Evolutionary conservation across 331 rosid genomes (phyloP).

Genomic region (Cydonia oblonga): DNA sequence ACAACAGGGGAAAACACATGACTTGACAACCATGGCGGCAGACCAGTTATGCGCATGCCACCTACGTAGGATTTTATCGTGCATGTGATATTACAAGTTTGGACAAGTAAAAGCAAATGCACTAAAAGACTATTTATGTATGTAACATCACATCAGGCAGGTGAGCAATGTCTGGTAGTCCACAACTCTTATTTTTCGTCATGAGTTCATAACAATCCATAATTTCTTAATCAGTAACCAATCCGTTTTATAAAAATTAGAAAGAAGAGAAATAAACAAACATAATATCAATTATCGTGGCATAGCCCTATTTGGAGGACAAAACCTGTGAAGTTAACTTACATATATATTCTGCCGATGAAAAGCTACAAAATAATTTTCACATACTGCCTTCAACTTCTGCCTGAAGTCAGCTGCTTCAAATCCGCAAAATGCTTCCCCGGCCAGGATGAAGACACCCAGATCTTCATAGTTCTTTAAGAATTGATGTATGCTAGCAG

Average conservation of each 20-base stretch:
- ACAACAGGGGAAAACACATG: background rate
- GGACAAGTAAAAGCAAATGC: background rate
- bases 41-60: background rate
- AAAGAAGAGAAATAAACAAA: background rate
- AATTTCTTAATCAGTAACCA: background rate
- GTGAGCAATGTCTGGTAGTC: background rate
- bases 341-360: slow-evolving; percentile 91
- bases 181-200: background rate
- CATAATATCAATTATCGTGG: slow-evolving; percentile 9
- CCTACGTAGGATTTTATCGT: background rate
- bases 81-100: background rate
- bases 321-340: slow-evolving; percentile 38
- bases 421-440: slow-evolving; percentile 95
- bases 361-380: slow-evolving; percentile 76
- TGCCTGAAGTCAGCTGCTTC: slow-evolving; percentile 95
- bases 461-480: slow-evolving; percentile 95
- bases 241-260: background rate
- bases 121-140: background rate
- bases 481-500: slow-evolving; percentile 90
- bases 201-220: background rate
- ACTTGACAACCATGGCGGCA: background rate
- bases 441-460: slow-evolving; percentile 74
- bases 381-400: slow-evolving; percentile 88
- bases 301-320: slow-evolving; percentile 8
- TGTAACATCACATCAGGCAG: background rate